Evolutionary conservation across 306 rosid genomes (phyloP).

Genomic region (Gastrolobium bilobum): DNA sequence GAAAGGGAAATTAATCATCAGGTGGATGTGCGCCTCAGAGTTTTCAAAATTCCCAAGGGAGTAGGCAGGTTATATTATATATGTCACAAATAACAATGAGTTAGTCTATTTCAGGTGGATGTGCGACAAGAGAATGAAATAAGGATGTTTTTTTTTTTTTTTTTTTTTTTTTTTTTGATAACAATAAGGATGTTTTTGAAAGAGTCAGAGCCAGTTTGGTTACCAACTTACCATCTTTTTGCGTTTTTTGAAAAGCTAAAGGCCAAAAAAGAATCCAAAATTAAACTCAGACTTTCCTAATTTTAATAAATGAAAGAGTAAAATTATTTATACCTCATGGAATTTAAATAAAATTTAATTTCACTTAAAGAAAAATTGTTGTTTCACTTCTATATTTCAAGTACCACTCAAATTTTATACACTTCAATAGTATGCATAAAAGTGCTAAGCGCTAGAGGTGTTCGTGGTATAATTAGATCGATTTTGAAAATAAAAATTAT

Average conservation of each 20-base stretch:
- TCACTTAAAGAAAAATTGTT: no score
- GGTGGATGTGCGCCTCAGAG: conserved; percentile 17
- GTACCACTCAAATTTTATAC: background rate
- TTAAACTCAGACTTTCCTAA: background rate
- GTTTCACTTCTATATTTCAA: no score
- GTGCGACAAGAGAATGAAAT: background rate
- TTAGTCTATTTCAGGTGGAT: background rate
- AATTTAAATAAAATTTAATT: no score
- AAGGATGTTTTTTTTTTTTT: background rate
- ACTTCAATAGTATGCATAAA: background rate
- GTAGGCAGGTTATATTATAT: conserved; percentile 1
- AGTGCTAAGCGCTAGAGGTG: no score
- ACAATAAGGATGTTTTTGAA: background rate
- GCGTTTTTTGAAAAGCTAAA: background rate
- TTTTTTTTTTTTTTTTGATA: no score
- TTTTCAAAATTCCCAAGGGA: conserved; percentile 27
- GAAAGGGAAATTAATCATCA: background rate
- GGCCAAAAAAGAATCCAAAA: background rate
- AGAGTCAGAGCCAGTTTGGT: background rate
- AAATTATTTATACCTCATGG: background rate
- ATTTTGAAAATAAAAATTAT: no score
- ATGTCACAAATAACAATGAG: background rate
- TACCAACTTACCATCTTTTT: no score
- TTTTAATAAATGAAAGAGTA: background rate
- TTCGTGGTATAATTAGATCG: no score